phyloP scores from a whole-genome alignment of 495 filamentous ascomycete genomes.

The Tetracladium marchalianum region DNA sequence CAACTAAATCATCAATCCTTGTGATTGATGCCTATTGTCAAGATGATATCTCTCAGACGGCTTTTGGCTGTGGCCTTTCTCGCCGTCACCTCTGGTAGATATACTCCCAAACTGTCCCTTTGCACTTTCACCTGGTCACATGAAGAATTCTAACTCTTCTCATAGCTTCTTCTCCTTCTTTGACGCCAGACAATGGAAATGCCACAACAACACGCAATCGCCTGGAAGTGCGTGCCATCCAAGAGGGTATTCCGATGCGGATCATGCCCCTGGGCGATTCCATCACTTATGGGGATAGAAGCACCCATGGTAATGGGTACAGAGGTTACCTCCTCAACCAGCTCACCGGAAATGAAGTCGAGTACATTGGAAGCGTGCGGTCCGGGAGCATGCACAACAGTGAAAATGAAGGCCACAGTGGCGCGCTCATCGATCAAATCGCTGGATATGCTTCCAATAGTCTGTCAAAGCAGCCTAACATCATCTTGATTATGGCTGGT shows the following conservation, averaged over 20 bases:
- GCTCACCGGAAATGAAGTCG: conserved; percentile 22
- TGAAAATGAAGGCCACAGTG: conserved; percentile 10
- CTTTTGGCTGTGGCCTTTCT: no score
- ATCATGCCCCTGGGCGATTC: conserved; percentile 48
- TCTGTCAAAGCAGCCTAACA: conserved; percentile 21
- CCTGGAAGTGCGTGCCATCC: no score
- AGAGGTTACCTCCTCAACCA: conserved; percentile 32
- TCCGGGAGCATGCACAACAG: conserved; percentile 1
- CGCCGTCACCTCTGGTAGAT: no score
- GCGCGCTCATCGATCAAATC: conserved; percentile 20
- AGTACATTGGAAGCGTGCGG: conserved; percentile 17
- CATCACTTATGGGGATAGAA: conserved; percentile 43
- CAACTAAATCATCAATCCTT: no score
- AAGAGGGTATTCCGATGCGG: conserved; percentile 20
- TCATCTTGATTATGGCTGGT: conserved; percentile 20
- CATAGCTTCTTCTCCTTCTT: no score
- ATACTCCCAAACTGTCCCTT: no score
- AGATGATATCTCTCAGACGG: no score
- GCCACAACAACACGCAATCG: no score
- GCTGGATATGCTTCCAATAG: conserved; percentile 18
- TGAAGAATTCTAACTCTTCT: no score
- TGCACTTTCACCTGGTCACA: no score
- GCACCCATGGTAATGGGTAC: conserved; percentile 43
- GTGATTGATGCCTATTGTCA: no score
- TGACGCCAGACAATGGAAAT: no score